phyloP scores from a whole-genome alignment of 2,329 filamentous ascomycete species.

The Cytospora piceicola region DNA sequence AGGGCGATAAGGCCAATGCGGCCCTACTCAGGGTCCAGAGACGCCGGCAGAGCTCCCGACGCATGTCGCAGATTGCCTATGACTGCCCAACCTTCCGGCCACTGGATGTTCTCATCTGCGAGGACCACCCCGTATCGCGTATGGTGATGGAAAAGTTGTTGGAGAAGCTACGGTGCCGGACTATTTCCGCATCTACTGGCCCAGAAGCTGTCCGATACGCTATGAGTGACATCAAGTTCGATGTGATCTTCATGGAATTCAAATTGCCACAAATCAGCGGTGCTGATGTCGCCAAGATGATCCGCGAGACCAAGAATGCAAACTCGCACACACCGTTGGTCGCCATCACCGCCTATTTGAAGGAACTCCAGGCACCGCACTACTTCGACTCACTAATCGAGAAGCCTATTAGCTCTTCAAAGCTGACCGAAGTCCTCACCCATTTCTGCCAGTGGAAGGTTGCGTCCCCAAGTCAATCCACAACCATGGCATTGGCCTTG shows the following conservation, averaged over 20 bases:
- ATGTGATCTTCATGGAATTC: slow-evolving; percentile 98
- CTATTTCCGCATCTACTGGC: slow-evolving; percentile 87
- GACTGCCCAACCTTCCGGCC: slow-evolving; percentile 87
- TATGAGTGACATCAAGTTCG: slow-evolving; percentile 96
- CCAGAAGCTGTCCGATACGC: slow-evolving; percentile 92
- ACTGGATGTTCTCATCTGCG: slow-evolving; percentile 92
- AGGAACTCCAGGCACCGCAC: slow-evolving; percentile 91
- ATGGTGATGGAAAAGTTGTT: slow-evolving; percentile 99
- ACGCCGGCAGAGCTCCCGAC: slow-evolving; percentile 90
- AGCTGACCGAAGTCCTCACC: slow-evolving; percentile 85
- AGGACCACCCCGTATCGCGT: slow-evolving; percentile 94
- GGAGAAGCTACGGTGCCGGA: slow-evolving; percentile 92
- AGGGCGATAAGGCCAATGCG: slow-evolving; percentile 89
- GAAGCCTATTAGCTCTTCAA: slow-evolving; percentile 92
- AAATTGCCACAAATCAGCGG: slow-evolving; percentile 94
- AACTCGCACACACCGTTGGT: slow-evolving; percentile 96
- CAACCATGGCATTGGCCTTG: slow-evolving; percentile 49
- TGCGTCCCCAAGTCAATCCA: slow-evolving; percentile 56
- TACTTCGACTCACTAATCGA: slow-evolving; percentile 96
- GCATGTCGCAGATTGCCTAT: slow-evolving; percentile 88
- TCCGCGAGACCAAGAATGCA: slow-evolving; percentile 92
- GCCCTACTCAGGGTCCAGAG: slow-evolving; percentile 84
- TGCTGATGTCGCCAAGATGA: slow-evolving; percentile 95
- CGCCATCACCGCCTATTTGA: slow-evolving; percentile 96
- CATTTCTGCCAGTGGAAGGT: slow-evolving; percentile 93